Conservation (phyloP, 306 rosid species). For the Biancaea sappan region DNA sequence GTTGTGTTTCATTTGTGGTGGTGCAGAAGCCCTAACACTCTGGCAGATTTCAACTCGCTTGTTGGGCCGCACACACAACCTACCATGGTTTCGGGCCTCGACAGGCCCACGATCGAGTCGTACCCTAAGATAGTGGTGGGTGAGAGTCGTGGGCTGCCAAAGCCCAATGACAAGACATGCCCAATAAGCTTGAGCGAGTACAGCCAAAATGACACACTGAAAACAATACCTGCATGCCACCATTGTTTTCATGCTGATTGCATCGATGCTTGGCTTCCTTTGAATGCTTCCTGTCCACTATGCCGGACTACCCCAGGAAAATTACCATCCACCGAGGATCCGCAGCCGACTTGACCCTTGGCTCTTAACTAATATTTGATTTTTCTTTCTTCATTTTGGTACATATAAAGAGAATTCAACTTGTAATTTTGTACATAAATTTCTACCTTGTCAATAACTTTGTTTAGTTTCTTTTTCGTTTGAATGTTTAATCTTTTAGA, state of each 20-base stretch:
- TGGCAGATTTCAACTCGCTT: constrained; percentile 49
- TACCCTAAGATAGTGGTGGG: constrained; percentile 66
- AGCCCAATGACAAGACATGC: constrained; percentile 49
- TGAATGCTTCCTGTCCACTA: constrained; percentile 75
- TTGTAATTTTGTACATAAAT: too few species aligned
- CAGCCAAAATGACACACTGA: constrained; percentile 58
- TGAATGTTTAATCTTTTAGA: too few species aligned
- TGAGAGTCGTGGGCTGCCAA: constrained; percentile 48
- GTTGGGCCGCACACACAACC: too few species aligned
- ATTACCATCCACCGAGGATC: too few species aligned
- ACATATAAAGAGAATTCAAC: too few species aligned
- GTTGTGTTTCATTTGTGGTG: constrained; percentile 37
- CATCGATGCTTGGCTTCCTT: constrained; percentile 74
- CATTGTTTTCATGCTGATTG: constrained; percentile 79
- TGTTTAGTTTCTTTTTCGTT: too few species aligned
- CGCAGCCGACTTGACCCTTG: too few species aligned
- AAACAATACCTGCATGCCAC: constrained; percentile 61
- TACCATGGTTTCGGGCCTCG: constrained; percentile 56
- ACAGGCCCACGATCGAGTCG: constrained; percentile 56
- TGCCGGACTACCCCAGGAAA: constrained; percentile 70
- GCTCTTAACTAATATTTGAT: neutral
- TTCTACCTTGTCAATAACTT: too few species aligned
- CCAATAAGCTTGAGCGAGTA: constrained; percentile 73
- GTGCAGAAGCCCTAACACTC: constrained; percentile 27
- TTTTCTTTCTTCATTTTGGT: too few species aligned